Conservation (phyloP, 169 alveolate species). For the Plasmodium cynomolgi region DNA sequence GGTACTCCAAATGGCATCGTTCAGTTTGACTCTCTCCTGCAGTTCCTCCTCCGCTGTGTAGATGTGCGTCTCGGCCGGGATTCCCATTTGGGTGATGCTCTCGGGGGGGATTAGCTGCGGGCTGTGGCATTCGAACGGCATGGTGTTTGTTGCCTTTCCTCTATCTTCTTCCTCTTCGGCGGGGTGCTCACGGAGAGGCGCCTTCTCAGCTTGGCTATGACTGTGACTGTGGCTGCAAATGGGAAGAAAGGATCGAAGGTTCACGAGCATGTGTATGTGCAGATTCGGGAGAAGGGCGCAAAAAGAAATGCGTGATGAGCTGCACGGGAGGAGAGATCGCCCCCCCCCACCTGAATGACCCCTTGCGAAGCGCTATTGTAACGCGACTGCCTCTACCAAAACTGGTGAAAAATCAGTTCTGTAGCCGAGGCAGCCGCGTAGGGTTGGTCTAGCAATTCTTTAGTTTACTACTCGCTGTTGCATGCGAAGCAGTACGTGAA, state of each 20-base stretch:
- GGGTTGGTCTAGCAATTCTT: slow-evolving; percentile 29
- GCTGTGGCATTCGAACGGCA: slow-evolving; percentile 2
- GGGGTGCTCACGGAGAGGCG: neutral
- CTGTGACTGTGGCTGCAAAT: neutral
- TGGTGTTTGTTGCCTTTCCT: neutral
- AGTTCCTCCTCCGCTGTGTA: slow-evolving; percentile 37
- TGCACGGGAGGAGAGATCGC: neutral
- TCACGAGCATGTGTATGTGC: neutral
- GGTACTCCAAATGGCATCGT: neutral
- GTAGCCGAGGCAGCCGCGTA: neutral
- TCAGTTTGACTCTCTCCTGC: slow-evolving; percentile 27
- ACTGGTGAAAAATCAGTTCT: neutral
- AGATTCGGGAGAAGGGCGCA: neutral
- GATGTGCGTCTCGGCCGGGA: neutral
- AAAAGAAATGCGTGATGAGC: neutral
- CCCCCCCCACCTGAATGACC: neutral
- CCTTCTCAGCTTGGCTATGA: neutral
- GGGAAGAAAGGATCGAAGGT: neutral
- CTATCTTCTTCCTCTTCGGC: neutral
- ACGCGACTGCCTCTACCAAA: neutral
- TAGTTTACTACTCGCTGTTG: slow-evolving; percentile 44
- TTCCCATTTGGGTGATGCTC: neutral
- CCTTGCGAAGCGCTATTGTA: neutral
- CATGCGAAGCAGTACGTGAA: slow-evolving; percentile 45
- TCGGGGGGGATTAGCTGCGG: neutral